These are phyloP conservation scores for Penicillium sp. DNA, from an alignment of 2,329 filamentous ascomycete genomes.

Conservation along the genomic window DNA sequence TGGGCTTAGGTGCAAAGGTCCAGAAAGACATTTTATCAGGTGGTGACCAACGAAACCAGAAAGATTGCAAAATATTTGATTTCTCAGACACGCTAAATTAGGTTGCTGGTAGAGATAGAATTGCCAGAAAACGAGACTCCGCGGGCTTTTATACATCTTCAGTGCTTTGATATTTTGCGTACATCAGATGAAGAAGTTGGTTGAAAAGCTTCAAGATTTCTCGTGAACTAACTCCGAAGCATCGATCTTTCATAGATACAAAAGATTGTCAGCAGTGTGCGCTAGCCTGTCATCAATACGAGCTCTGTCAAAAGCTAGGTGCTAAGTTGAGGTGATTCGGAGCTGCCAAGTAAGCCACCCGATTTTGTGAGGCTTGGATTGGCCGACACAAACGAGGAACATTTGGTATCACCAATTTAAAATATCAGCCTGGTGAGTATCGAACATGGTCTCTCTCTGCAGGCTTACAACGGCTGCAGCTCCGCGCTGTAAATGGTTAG, in stretches of 20 bases:
- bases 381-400: neutral
- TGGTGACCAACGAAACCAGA: neutral
- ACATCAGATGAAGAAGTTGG: neutral
- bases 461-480: neutral
- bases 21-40: conserved; percentile 11
- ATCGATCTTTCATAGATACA: neutral
- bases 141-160: neutral
- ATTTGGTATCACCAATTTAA: neutral
- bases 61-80: neutral
- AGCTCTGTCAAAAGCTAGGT: neutral
- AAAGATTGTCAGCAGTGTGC: conserved; percentile 4
- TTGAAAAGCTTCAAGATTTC: neutral
- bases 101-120: neutral
- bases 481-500: conserved; percentile 8
- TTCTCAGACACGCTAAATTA: neutral
- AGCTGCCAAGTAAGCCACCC: neutral
- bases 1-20: conserved; percentile 16
- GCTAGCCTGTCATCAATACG: conserved; percentile 13
- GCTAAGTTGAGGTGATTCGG: neutral
- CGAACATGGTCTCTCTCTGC: neutral
- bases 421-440: neutral
- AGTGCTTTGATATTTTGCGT: neutral
- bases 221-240: neutral
- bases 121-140: neutral
- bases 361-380: neutral